phyloP scores from a whole-genome alignment of 495 filamentous ascomycete species.

The Penicillium bialowiezense region DNA sequence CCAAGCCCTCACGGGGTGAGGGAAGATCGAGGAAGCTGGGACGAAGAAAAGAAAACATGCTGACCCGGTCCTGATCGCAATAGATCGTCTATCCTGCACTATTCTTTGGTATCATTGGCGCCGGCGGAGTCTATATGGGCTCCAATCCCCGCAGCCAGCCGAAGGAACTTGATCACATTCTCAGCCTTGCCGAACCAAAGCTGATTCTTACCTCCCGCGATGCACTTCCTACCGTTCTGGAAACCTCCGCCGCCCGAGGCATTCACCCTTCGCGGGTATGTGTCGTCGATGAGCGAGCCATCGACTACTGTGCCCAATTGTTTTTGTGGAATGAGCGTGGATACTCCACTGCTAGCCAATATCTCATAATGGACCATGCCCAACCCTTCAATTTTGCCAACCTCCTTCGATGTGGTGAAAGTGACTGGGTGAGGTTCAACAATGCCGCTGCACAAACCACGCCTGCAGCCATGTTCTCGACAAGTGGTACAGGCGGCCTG shows the following conservation, averaged over 20 bases:
- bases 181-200: slow-evolving; percentile 28
- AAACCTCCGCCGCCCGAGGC: slow-evolving; percentile 28
- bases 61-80: slow-evolving; percentile 8
- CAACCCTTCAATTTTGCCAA: slow-evolving; percentile 33
- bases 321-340: slow-evolving; percentile 27
- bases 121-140: slow-evolving; percentile 40
- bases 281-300: slow-evolving; percentile 42
- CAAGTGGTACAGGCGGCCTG: slow-evolving; percentile 57
- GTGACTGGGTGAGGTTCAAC: slow-evolving; percentile 53
- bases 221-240: slow-evolving; percentile 18
- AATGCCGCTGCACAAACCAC: slow-evolving; percentile 43
- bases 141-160: slow-evolving; percentile 33
- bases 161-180: slow-evolving; percentile 31
- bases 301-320: slow-evolving; percentile 34
- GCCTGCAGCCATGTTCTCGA: slow-evolving; percentile 52
- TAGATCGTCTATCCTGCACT: slow-evolving; percentile 49
- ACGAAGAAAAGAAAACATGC: too few relatives aligned
- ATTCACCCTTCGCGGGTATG: slow-evolving; percentile 50
- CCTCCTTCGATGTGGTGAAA: slow-evolving; percentile 49
- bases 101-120: slow-evolving; percentile 48
- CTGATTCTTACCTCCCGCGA: slow-evolving; percentile 30
- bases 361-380: slow-evolving; percentile 17
- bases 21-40: too few relatives aligned
- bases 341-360: slow-evolving; percentile 18
- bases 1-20: too few relatives aligned